phyloP scores from a whole-genome alignment of 73 alveolate species.

The Blepharisma japonicum region DNA sequence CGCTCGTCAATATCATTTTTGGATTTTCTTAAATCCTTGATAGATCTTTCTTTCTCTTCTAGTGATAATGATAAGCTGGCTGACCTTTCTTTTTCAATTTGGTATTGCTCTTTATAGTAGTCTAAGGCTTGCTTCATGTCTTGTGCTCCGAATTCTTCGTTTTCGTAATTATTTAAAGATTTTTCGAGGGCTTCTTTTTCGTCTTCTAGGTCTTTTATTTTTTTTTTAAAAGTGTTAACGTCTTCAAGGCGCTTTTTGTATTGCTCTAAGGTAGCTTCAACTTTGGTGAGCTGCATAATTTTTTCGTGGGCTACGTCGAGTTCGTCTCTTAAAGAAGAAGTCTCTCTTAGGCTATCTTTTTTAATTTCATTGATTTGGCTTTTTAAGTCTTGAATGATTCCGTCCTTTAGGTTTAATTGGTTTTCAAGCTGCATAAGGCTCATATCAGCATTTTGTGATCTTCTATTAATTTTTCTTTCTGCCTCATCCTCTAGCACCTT shows the following conservation, averaged over 20 bases:
- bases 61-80: not conserved
- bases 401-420: not conserved
- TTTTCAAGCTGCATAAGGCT: not conserved
- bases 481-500: too few relatives aligned
- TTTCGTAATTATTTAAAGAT: not conserved
- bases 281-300: slow-evolving; percentile 8
- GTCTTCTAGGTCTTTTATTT: slow-evolving; percentile 27
- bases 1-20: not conserved
- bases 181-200: not conserved
- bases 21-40: not conserved
- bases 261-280: slow-evolving; percentile 2
- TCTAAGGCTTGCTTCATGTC: not conserved
- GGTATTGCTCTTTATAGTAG: slow-evolving; percentile 13
- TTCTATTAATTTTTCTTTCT: slow-evolving; percentile 5
- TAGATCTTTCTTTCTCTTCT: slow-evolving; percentile 1
- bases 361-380: slow-evolving; percentile 1
- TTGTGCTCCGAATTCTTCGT: not conserved
- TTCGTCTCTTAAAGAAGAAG: not conserved
- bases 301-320: slow-evolving; percentile 2
- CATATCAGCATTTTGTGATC: slow-evolving; percentile 1
- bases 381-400: slow-evolving; percentile 7
- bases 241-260: slow-evolving; percentile 31
- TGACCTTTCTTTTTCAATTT: slow-evolving; percentile 9
- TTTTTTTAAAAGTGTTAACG: not conserved
- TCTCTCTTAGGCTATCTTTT: not conserved